phyloP scores from a whole-genome alignment of 805 yeast species.

The Gaillardinia entomophila region DNA sequence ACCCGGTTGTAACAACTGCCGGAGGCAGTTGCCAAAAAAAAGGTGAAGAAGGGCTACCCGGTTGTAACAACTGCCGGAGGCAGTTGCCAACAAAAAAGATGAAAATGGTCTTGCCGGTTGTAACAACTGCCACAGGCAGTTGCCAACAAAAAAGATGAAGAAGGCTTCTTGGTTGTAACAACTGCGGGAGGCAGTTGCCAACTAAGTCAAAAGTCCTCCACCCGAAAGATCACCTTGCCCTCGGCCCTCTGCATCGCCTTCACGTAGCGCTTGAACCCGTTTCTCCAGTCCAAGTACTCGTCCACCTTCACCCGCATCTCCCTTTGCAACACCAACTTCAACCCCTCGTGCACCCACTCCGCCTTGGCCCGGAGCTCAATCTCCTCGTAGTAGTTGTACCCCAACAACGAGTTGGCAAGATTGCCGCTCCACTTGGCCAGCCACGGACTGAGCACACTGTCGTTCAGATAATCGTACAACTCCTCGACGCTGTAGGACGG shows the following conservation, averaged over 20 bases:
- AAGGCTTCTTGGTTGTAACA: too few relatives aligned
- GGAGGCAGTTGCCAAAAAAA: neutral
- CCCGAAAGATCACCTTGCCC: constrained; percentile 26
- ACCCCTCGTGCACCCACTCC: constrained; percentile 32
- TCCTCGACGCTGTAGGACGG: constrained; percentile 33
- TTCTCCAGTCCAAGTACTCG: constrained; percentile 33
- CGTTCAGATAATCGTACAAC: constrained; percentile 12
- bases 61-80: too few relatives aligned
- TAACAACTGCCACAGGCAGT: constrained; percentile 1
- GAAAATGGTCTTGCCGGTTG: too few relatives aligned
- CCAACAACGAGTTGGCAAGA: constrained; percentile 22
- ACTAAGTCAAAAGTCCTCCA: constrained; percentile 28
- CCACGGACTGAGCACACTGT: constrained; percentile 28
- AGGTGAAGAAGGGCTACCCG: too few relatives aligned
- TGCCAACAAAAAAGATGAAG: too few relatives aligned
- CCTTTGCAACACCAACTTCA: constrained; percentile 17
- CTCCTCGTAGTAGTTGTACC: constrained; percentile 32
- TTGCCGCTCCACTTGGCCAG: constrained; percentile 25
- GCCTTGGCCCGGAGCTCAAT: constrained; percentile 18
- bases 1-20: constrained; percentile 3
- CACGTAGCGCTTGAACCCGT: constrained; percentile 22
- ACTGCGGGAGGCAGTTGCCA: neutral
- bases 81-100: too few relatives aligned
- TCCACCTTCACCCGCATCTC: constrained; percentile 27
- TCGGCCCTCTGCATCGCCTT: constrained; percentile 21